Evolutionary conservation across 495 filamentous ascomycete species (phyloP).

Genomic region (Aspergillus ostianus): DNA sequence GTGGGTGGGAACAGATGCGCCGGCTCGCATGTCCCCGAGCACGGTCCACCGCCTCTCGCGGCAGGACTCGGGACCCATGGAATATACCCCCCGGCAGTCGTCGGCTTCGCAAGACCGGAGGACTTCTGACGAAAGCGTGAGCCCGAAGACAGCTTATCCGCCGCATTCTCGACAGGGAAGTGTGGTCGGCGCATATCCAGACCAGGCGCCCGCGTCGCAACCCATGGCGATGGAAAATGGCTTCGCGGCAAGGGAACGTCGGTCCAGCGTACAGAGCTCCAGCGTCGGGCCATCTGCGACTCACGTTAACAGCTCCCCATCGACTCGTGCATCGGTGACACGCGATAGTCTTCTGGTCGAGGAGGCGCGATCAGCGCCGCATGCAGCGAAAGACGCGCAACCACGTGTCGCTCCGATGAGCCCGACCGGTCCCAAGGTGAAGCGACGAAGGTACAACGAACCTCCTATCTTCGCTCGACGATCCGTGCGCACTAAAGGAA

Average conservation of each 20-base stretch:
- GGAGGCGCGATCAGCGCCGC: slow-evolving; percentile 15
- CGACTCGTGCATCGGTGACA: slow-evolving; percentile 13
- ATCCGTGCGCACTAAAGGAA: slow-evolving; percentile 35
- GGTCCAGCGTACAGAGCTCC: slow-evolving; percentile 18
- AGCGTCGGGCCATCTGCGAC: slow-evolving; percentile 18
- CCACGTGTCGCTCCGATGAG: slow-evolving; percentile 14
- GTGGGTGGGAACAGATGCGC: slow-evolving; percentile 29
- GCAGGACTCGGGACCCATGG: slow-evolving; percentile 30
- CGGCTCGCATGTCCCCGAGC: slow-evolving; percentile 32
- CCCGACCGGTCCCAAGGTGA: slow-evolving; percentile 32
- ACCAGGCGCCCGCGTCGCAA: slow-evolving; percentile 17
- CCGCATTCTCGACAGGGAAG: slow-evolving; percentile 33
- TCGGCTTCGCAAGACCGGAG: slow-evolving; percentile 33
- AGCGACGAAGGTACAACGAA: slow-evolving; percentile 42
- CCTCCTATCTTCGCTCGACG: slow-evolving; percentile 48
- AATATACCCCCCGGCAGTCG: slow-evolving; percentile 25
- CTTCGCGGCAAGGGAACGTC: slow-evolving; percentile 26
- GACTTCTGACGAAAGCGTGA: slow-evolving; percentile 42
- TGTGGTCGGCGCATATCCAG: slow-evolving; percentile 15
- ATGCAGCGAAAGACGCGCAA: slow-evolving; percentile 27
- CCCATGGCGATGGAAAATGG: slow-evolving; percentile 29
- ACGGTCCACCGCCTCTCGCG: slow-evolving; percentile 27
- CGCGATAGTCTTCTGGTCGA: slow-evolving; percentile 15
- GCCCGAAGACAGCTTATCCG: slow-evolving; percentile 39
- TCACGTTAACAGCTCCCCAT: slow-evolving; percentile 36